Evolutionary conservation across 2,329 filamentous ascomycete species (phyloP), one percentile per base, ranked within the genome.

Genomic region (Arthrinium puccinioides): DNA sequence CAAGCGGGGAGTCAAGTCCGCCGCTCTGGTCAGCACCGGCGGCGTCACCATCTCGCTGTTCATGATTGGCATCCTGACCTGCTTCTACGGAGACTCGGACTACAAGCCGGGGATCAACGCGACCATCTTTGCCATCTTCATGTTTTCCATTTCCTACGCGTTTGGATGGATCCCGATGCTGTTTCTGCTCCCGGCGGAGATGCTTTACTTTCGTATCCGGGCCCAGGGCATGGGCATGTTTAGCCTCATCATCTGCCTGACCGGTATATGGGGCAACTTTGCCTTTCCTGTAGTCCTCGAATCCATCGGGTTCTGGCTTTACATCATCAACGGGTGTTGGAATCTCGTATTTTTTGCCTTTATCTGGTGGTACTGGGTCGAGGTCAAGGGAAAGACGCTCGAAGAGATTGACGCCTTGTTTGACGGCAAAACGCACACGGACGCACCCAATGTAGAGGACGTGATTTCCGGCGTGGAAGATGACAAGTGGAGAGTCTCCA

Each of bases 161-260:
- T 42, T 57, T 19, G 52, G 47, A 9, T 54, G 50, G 51, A 54
- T 51, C 8, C 52, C 54, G 0, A 41, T 56, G 6, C 35, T 51
- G 3, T 44, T 42, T 5, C 35, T 55, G 5, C 53, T 56, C 20
- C 49, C 52, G 3, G 46, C 52, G 3, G 55, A 57, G 33, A 50
- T 59, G 9, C 48, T 57, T 27, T 45, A 49, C 27, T 57, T 52
- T 36, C 43, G 46, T 5, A 48, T 55, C 16, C 48, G 54, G 28
- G 46, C 44, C 5, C 43, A 44, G 13, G 54, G 54, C 21, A 62
- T 74, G 64, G 60, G 60, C 21, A 26, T 52, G n/a, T 52, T 37
- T 27, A 43, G 38, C 5, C 21, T 45, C 21, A 23, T 42, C 9
- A n/a, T 21, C 18, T 39, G 38, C 33, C 29, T 28, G 11, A 36